Evolutionary conservation across 2,329 filamentous ascomycete species (phyloP).

Genomic region (Coniochaeta hoffmannii): DNA sequence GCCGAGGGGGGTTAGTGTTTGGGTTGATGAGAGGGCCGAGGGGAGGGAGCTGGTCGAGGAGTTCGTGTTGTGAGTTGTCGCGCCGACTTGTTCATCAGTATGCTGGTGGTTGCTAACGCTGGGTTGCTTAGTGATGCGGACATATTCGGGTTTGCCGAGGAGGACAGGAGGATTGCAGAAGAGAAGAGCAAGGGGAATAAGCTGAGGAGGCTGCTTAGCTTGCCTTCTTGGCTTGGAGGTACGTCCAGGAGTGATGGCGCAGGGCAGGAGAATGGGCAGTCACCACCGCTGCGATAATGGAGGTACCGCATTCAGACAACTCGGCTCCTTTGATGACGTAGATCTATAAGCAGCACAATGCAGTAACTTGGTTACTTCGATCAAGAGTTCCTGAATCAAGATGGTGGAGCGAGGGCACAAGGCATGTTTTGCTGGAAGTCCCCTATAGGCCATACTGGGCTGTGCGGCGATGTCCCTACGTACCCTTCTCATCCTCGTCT

Average conservation of each 20-base stretch:
- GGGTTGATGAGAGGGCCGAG: slow-evolving; percentile 48
- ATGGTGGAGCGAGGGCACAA: too few species aligned
- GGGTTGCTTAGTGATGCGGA: background rate
- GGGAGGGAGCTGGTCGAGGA: slow-evolving; percentile 30
- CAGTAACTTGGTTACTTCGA: too few species aligned
- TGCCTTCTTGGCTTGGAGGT: background rate
- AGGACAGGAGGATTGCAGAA: background rate
- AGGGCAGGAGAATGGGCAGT: background rate
- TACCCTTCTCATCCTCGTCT: slow-evolving; percentile 15
- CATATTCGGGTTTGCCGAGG: background rate
- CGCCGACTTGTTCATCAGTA: background rate
- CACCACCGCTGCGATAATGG: background rate
- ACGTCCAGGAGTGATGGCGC: background rate
- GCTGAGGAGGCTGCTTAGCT: background rate
- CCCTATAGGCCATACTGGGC: too few species aligned
- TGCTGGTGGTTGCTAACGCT: background rate
- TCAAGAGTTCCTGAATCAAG: too few species aligned
- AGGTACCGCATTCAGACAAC: background rate
- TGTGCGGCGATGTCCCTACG: background rate
- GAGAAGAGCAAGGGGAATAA: background rate
- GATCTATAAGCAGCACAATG: too few species aligned
- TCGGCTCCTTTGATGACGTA: background rate
- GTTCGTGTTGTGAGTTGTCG: slow-evolving; percentile 12
- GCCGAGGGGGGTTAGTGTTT: slow-evolving; percentile 51
- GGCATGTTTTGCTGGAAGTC: too few species aligned